Evolutionary conservation across 163 green algal genomes (phyloP), one percentile per base, ranked within the genome.

Genomic region (Chlorella variabilis): DNA sequence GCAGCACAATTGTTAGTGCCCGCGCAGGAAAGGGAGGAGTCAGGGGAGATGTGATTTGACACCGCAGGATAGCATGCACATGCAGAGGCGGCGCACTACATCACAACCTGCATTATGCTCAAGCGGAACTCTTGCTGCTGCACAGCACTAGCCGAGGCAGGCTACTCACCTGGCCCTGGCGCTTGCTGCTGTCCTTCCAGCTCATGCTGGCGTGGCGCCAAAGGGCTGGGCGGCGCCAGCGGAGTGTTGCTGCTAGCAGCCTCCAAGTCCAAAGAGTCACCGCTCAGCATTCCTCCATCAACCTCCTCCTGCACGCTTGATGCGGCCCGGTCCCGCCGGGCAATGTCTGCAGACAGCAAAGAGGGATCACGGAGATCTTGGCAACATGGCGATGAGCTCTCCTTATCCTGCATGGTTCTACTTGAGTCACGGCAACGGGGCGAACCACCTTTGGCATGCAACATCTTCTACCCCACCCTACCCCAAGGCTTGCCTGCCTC

Each of bases 401-500:
- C n/a, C n/a, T n/a, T n/a, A n/a, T n/a, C n/a, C n/a, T n/a, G n/a
- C n/a, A n/a, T n/a, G n/a, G n/a, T n/a, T n/a, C n/a, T n/a, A n/a
- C n/a, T n/a, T n/a, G n/a, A n/a, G n/a, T n/a, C n/a, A n/a, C n/a
- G n/a, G n/a, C n/a, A n/a, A n/a, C n/a, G n/a, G n/a, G n/a, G n/a
- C n/a, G n/a, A n/a, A n/a, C n/a, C n/a, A n/a, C n/a, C n/a, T n/a
- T n/a, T n/a, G n/a, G n/a, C n/a, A n/a, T n/a, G n/a, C n/a, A n/a
- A n/a, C n/a, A n/a, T n/a, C n/a, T n/a, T n/a, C n/a, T n/a, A n/a
- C n/a, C n/a, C n/a, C n/a, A n/a, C n/a, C n/a, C n/a, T n/a, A n/a
- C n/a, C n/a, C n/a, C n/a, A n/a, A n/a, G n/a, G 1, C 80, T 68
- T 41, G 49, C 74, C 81, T 69, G 75, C 81, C 8, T 93, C 86